These are phyloP conservation scores for Starmerella stellata DNA, from an alignment of 805 yeast genomes.

Conservation along the genomic window DNA sequence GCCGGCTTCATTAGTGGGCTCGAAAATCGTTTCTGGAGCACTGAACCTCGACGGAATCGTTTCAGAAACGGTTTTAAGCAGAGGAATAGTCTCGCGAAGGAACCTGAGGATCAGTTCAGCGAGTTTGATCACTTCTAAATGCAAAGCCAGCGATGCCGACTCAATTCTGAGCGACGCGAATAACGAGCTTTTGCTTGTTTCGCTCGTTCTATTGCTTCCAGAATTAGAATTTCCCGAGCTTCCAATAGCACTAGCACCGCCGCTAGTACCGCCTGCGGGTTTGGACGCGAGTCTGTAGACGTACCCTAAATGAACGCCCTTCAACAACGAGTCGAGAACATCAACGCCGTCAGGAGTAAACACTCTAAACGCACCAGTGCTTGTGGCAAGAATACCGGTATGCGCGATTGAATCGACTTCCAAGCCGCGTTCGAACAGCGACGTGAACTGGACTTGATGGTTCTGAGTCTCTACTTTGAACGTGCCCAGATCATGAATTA, in stretches of 20 bases:
- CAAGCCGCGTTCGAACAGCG: slow-evolving; percentile 4
- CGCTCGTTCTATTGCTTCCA: too few relatives aligned
- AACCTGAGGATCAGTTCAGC: slow-evolving; percentile 5
- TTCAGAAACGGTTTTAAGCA: not conserved
- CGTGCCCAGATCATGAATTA: slow-evolving; percentile 10
- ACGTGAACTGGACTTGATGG: slow-evolving; percentile 14
- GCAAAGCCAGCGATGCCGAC: slow-evolving; percentile 11
- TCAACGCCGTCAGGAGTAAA: slow-evolving; percentile 7
- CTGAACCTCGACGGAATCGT: not conserved
- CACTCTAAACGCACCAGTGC: slow-evolving; percentile 14
- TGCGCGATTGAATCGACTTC: slow-evolving; percentile 3
- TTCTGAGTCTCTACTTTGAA: slow-evolving; percentile 16
- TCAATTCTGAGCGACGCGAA: slow-evolving; percentile 9
- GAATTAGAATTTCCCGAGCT: too few relatives aligned
- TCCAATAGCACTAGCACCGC: too few relatives aligned
- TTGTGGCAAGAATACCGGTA: slow-evolving; percentile 11
- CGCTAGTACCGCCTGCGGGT: not conserved
- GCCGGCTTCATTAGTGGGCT: not conserved
- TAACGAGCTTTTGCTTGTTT: not conserved
- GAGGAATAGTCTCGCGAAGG: not conserved
- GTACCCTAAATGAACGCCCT: slow-evolving; percentile 13
- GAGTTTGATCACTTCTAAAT: slow-evolving; percentile 7
- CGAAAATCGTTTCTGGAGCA: not conserved
- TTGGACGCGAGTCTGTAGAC: slow-evolving; percentile 5
- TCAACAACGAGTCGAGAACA: slow-evolving; percentile 14